Percentiles rank a stretch among this genome's conserved stretches.
Conservation (phyloP, 164 flowering plant species). For the Stephania japonica region DNA sequence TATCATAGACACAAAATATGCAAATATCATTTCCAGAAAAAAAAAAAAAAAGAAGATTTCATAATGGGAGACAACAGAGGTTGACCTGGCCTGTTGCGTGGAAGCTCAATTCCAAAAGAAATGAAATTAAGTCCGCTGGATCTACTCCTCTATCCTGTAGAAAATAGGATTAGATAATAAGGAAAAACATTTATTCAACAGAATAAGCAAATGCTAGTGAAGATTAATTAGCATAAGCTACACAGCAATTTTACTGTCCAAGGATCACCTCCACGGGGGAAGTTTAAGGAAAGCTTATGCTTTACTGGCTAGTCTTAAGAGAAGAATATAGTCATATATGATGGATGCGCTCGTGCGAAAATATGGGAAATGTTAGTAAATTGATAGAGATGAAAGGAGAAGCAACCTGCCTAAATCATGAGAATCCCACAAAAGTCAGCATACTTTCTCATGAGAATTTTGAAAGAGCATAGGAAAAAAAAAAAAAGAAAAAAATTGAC, state of each 20-base stretch:
- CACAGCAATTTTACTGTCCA: not conserved
- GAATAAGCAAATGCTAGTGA: not conserved
- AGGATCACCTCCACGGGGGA: not conserved
- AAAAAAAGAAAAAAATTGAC: not conserved
- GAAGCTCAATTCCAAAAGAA: constrained; percentile 89
- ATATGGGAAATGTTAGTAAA: not conserved
- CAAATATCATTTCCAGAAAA: not conserved
- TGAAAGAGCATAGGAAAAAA: not conserved
- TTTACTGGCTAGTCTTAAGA: not conserved
- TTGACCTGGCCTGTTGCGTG: constrained; percentile 86
- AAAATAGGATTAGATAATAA: constrained; percentile 11
- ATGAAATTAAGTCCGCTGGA: constrained; percentile 80
- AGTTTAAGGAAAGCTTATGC: not conserved
- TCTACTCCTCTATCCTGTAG: constrained; percentile 74
- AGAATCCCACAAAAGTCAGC: not conserved
- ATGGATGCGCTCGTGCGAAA: too few relatives aligned
- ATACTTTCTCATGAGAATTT: not conserved
- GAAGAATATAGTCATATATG: not conserved
- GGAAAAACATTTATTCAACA: not conserved
- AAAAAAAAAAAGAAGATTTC: not conserved
- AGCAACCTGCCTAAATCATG: not conserved
- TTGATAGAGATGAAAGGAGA: not conserved
- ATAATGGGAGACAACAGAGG: not conserved
- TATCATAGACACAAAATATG: not conserved
- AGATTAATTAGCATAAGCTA: not conserved